Conservation (phyloP, 176 grass and related monocot species). For the Triticum turgidum region DNA sequence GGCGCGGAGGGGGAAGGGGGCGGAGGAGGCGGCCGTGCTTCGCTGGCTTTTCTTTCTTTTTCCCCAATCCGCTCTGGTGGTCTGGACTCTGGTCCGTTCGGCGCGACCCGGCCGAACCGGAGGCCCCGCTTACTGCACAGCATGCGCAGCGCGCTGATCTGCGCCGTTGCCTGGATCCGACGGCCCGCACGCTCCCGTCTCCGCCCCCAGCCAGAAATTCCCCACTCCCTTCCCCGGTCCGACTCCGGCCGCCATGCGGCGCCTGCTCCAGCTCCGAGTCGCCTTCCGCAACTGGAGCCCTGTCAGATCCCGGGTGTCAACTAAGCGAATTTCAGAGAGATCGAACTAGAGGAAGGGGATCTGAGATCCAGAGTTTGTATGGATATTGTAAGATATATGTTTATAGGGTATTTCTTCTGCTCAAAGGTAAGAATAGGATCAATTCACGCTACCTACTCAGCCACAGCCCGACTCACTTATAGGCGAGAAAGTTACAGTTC, state of each 20-base stretch:
- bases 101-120: neutral
- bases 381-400: too few species aligned
- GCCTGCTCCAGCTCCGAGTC: neutral
- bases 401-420: too few species aligned
- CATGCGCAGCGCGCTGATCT: neutral
- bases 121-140: neutral
- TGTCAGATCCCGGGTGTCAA: too few species aligned
- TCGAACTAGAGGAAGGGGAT: too few species aligned
- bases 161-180: neutral
- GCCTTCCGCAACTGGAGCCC: neutral
- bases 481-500: too few species aligned
- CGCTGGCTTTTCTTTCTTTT: neutral
- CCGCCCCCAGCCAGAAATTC: neutral
- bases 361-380: too few species aligned
- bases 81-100: neutral
- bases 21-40: conserved; percentile 2
- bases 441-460: too few species aligned
- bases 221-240: neutral
- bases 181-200: neutral
- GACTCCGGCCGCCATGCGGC: neutral
- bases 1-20: conserved; percentile 1
- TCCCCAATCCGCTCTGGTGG: neutral
- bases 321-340: too few species aligned
- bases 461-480: too few species aligned
- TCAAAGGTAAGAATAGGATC: too few species aligned